Evolutionary conservation across 139 green algal species (phyloP), one percentile per base, ranked within the genome.

Genomic region (Penium margaritaceum): DNA sequence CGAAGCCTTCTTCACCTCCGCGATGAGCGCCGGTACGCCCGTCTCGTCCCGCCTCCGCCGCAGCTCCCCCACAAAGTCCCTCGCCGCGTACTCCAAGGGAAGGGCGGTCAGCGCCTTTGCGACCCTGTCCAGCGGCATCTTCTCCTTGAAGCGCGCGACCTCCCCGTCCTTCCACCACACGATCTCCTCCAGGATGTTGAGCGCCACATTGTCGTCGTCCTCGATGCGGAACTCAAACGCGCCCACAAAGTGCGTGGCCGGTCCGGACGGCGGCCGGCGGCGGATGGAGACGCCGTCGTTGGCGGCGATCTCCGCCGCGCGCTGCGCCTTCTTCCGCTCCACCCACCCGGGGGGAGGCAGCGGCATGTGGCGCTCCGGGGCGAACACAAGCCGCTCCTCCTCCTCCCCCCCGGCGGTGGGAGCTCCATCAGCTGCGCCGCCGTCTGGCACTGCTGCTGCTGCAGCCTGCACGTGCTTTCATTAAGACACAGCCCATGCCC

Each of bases 151-250:
- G 33, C 17, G 19, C 15, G 30, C 47, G 35, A 76, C 57, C 68
- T 76, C 68, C 19, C 27, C 38, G 37, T 76, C 68, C 57, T 82
- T 83, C 19, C 77, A 89, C 92, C 94, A 99, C 15, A 99, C 92
- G 67, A 99, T 99, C 79, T 99, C 94, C 77, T 99, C 94, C 70
- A 99, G 81, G 61, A 97, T 99, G 82, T 98, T 99, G 24, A 80
- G 82, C 0, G 94, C 92, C 76, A 93, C 87, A 80, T 94, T 93
- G 57, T 90, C 88, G 41, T 95, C 90, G 19, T 85, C 54, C 47
- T 60, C 30, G 46, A 86, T 27, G 17, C 62, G 12, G 38, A 75
- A 72, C 73, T 74, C 4, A 21, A 80, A 74, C 21, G 63, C 32
- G 2, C 63, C 73, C 54, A 61, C 73, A 14, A 46, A 21, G 33